phyloP scores from a whole-genome alignment of 2,329 filamentous ascomycete genomes.

The Neofusicoccum ribis region DNA sequence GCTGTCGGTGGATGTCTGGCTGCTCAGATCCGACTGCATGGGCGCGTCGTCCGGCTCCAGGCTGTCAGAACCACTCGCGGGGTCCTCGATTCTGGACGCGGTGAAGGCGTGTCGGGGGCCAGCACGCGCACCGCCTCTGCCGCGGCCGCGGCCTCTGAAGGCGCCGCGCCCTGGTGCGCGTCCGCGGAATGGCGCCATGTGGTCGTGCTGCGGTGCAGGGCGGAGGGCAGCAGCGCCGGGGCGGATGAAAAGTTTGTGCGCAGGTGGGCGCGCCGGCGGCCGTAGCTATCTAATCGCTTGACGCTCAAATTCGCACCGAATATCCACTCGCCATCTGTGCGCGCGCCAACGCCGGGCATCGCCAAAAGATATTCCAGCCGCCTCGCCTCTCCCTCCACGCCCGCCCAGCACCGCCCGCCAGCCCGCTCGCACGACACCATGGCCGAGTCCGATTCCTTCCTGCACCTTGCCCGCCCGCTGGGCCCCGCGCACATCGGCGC shows the following conservation, averaged over 20 bases:
- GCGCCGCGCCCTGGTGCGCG: constrained; percentile 25
- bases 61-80: constrained; percentile 18
- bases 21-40: constrained; percentile 19
- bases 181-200: constrained; percentile 24
- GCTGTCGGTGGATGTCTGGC: constrained; percentile 21
- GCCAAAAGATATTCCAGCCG: constrained; percentile 19
- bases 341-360: constrained; percentile 19
- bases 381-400: background rate
- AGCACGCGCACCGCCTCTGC: constrained; percentile 1
- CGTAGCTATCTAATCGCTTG: constrained; percentile 22
- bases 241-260: constrained; percentile 15
- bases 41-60: constrained; percentile 31
- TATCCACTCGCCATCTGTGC: constrained; percentile 19
- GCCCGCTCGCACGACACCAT: constrained; percentile 56
- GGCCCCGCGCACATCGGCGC: constrained; percentile 77
- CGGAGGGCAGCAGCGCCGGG: background rate
- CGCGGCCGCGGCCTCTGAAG: constrained; percentile 25
- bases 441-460: constrained; percentile 82
- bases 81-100: constrained; percentile 24
- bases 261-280: background rate
- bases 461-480: constrained; percentile 90
- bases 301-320: constrained; percentile 18
- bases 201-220: background rate
- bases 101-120: background rate
- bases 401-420: constrained; percentile 11